Conservation (phyloP, 352 stramenopile species). For the Globisporangium rhizosaccharum region DNA sequence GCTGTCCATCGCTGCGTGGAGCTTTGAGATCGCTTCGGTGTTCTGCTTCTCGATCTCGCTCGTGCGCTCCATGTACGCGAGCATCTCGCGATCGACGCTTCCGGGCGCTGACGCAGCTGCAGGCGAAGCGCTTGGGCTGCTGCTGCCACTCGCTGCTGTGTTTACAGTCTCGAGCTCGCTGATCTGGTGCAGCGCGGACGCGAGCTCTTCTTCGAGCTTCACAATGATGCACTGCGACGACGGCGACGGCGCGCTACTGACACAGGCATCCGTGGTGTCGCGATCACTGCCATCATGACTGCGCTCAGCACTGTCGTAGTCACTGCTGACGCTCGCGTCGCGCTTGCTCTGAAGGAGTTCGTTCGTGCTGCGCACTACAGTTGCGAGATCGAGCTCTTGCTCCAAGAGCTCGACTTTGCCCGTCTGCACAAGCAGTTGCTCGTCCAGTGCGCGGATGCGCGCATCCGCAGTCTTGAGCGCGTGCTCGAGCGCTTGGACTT, state of each 20-base stretch:
- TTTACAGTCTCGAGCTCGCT: conserved; percentile 14
- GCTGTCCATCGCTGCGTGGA: conserved; percentile 6
- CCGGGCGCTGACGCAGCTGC: background rate
- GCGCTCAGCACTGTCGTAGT: too few relatives aligned
- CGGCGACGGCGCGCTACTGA: background rate
- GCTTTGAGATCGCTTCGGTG: conserved; percentile 10
- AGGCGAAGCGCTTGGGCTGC: background rate
- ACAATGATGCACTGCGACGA: conserved; percentile 20
- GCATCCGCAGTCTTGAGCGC: conserved; percentile 4
- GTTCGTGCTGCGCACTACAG: conserved; percentile 11
- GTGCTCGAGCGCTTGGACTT: background rate
- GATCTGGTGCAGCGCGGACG: conserved; percentile 17
- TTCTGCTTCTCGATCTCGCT: conserved; percentile 16
- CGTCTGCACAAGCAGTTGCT: conserved; percentile 2
- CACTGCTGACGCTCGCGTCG: background rate
- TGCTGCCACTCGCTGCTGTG: background rate
- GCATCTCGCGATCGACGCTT: conserved; percentile 7
- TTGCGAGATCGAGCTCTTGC: conserved; percentile 12
- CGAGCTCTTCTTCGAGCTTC: conserved; percentile 22
- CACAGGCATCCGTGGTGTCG: background rate
- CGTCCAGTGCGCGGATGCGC: conserved; percentile 2
- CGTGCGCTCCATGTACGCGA: conserved; percentile 13
- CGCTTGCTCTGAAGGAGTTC: conserved; percentile 2
- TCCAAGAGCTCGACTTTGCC: conserved; percentile 10
- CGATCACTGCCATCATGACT: background rate